Evolutionary conservation across 1,139 yeast genomes (phyloP), one percentile per base, ranked within the genome.

Genomic region (Blastobotrys proliferans): DNA sequence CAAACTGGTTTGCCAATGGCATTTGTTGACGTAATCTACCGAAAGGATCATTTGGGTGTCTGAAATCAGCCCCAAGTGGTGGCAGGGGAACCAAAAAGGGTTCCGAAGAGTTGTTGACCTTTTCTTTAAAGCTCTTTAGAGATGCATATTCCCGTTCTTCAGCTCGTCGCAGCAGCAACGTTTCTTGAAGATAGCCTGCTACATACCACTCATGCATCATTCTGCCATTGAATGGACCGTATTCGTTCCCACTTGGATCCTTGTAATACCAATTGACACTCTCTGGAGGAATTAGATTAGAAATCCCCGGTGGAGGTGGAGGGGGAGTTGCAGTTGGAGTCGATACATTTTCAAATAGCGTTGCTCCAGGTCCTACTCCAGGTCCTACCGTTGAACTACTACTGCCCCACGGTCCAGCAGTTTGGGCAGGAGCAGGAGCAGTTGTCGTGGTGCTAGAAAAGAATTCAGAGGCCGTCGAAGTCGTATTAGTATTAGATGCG

Each of bases 161-260:
- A 2, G 52, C 55, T 33, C 90, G 72, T 49, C 84, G 73, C 44
- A 86, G 69, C 38, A 68, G 66, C 51, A 86, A 66, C 46, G 76
- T 78, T 13, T 70, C 70, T 40, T 68, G 69, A 50, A 86, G 70
- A 63, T 83, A 84, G 1, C 81, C 80, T 25, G 74, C 76, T 4
- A 73, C 60, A 48, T 74, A 76, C 95, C 95, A 86, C 41, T 71
- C 78, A 51, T 85, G 94, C 95, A 86, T 86, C 67, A 75, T 65
- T 21, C 68, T 64, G 1, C 94, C 88, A 41, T 72, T 71, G 60
- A 85, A 86, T 2, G 95, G 95, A 19, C 95, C 95, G 57, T 84
- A 94, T 49, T 79, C 81, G 43, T 66, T 73, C 1, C 85, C 86
- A 36, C 73, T 63, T 0, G 86, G 80, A 58, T 86, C 95, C 45